Base-by-base conservation (phyloP, 805 yeast genomes). In the Candida manassasensis region DNA sequence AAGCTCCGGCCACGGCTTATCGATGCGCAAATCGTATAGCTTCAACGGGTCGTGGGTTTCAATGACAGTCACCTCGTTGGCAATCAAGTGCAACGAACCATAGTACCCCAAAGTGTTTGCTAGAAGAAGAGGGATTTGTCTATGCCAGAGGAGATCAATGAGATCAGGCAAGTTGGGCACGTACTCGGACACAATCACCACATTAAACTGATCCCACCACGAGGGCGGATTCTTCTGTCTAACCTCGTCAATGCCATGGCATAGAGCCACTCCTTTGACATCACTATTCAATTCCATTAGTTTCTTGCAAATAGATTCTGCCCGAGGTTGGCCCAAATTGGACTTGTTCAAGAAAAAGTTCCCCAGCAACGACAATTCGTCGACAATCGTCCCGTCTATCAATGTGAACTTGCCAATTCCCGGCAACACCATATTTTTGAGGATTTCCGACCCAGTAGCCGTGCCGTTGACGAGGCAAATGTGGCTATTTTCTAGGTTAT, bases 341-440 rank as follows among this genome's bases (percentile, higher is more conserved):
- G 51, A 61, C 3, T 53, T 57, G 2, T 58, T 57, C 3, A 82
- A 53, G 43, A 84, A 85, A 55, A 86, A 86, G 50, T 84, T 83
- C 7, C 72, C 66, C 8, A 73, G 59, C 5, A 82, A 43, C 43
- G 79, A 82, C 1, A 45, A 52, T 2, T 49, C 57, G 1, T 53
- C 47, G 2, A 79, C 78, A 0, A 36, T 6, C 2, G 45, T 32
- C 17, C 61, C 56, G 46, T 79, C 85, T 13, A 84, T 59, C 4
- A 88, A 65, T 0, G 84, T 73, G 40, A 82, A 69, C 11, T 67
- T 50, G 3, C 94, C 90, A 26, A 81, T 62, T 0, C 85, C 77
- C 0, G 95, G 89, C 13, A 90, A 63, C 1, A 84, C 76, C 38
- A 90, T 61, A 55, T 88, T 87, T 63, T 90, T 89, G 25, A 83